phyloP scores from a whole-genome alignment of 2,329 filamentous ascomycete genomes.

The Aspergillus fischeri region DNA sequence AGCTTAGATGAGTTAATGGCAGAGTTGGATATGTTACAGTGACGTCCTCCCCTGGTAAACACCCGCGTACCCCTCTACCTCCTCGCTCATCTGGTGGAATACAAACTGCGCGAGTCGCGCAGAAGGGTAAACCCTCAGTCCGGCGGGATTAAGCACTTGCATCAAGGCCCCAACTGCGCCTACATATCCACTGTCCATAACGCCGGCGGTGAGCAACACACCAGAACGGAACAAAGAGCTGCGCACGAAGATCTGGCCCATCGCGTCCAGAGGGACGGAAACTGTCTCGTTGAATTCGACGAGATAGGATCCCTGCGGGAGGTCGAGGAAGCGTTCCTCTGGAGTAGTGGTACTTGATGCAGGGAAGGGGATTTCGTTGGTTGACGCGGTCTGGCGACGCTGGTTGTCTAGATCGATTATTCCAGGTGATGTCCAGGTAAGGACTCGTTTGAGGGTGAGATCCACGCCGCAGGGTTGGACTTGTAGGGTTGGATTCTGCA shows the following conservation, averaged over 20 bases:
- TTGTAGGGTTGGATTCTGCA: not conserved
- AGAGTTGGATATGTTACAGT: not conserved
- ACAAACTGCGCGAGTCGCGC: conserved; percentile 41
- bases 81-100: conserved; percentile 34
- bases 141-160: conserved; percentile 34
- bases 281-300: conserved; percentile 39
- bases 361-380: conserved; percentile 6
- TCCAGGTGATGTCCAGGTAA: not conserved
- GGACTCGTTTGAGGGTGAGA: not conserved
- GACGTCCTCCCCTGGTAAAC: conserved; percentile 28
- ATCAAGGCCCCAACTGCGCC: conserved; percentile 40
- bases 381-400: not conserved
- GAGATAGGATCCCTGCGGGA: conserved; percentile 31
- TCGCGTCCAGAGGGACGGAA: conserved; percentile 34
- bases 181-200: conserved; percentile 42
- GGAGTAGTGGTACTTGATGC: not conserved
- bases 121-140: conserved; percentile 30
- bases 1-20: no score
- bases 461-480: not conserved
- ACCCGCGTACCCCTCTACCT: conserved; percentile 36
- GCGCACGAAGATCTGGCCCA: conserved; percentile 38
- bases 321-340: conserved; percentile 10
- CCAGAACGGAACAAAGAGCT: conserved; percentile 42
- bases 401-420: not conserved
- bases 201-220: conserved; percentile 34